Conservation (phyloP, 345 rosid genomes). For the Syzygium grande region DNA sequence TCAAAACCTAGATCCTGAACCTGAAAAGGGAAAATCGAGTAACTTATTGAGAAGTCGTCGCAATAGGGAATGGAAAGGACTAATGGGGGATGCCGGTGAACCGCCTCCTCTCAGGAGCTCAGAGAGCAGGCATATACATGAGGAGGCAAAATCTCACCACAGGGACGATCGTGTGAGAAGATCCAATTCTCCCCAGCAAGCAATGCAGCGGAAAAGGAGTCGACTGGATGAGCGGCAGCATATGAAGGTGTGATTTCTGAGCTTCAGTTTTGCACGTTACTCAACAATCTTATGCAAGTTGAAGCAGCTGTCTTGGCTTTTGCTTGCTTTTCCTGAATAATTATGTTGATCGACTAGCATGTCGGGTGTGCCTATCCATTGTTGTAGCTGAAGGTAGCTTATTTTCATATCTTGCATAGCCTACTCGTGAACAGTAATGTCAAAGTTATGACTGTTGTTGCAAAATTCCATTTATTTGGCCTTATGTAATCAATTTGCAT, state of each 20-base stretch:
- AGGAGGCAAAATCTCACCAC: slow-evolving; percentile 34
- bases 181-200: slow-evolving; percentile 43
- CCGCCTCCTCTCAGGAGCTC: slow-evolving; percentile 62
- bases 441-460: not conserved
- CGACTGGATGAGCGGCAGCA: slow-evolving; percentile 39
- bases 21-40: slow-evolving; percentile 34
- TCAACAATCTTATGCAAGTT: not conserved
- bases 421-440: not conserved
- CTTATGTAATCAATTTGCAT: not conserved
- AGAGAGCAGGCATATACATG: slow-evolving; percentile 29
- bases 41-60: slow-evolving; percentile 32
- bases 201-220: slow-evolving; percentile 45
- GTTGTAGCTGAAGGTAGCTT: not conserved
- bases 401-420: not conserved
- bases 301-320: not conserved
- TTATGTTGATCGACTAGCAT: not conserved
- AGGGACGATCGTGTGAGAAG: slow-evolving; percentile 28
- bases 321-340: not conserved
- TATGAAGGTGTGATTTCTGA: slow-evolving; percentile 33
- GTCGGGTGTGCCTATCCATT: not conserved
- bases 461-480: not conserved
- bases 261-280: not conserved
- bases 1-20: slow-evolving; percentile 29
- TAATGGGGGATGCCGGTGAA: slow-evolving; percentile 37
- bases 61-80: slow-evolving; percentile 64